Percentiles rank a stretch among this genome's conserved stretches.
phyloP scores from a whole-genome alignment of 257 asterid genomes.

The Solanum sejunctum region DNA sequence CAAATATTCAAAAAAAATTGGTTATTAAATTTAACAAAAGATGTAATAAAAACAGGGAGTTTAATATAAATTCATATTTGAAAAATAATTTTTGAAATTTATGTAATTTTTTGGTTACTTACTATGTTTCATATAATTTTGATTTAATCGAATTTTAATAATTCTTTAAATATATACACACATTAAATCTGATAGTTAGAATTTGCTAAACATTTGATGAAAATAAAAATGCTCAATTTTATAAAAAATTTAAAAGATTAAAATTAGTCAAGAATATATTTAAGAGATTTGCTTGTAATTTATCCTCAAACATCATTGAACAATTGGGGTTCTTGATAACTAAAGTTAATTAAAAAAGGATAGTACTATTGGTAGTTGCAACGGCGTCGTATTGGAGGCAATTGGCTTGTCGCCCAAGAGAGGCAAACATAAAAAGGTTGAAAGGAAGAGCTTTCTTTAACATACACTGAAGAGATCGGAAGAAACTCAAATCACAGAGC shows the following conservation, averaged over 20 bases:
- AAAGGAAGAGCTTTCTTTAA: not conserved
- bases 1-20: not conserved
- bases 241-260: not conserved
- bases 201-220: not conserved
- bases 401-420: constrained; percentile 3
- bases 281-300: not conserved
- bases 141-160: not conserved
- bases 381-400: not conserved
- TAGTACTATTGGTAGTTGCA: not conserved
- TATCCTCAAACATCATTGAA: not conserved
- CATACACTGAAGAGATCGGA: not conserved
- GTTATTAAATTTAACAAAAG: not conserved
- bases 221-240: not conserved
- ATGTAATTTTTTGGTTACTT: too few relatives aligned
- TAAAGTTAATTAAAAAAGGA: not conserved
- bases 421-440: not conserved
- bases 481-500: not conserved
- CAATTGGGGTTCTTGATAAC: not conserved
- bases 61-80: not conserved
- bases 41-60: not conserved
- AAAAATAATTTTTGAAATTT: not conserved
- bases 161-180: not conserved
- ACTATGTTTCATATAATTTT: not conserved
- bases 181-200: too few relatives aligned
- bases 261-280: not conserved